Percentiles rank a stretch among this genome's conserved stretches.
Conservation (phyloP, 2,329 filamentous ascomycete genomes). For the Diaporthe sp. region DNA sequence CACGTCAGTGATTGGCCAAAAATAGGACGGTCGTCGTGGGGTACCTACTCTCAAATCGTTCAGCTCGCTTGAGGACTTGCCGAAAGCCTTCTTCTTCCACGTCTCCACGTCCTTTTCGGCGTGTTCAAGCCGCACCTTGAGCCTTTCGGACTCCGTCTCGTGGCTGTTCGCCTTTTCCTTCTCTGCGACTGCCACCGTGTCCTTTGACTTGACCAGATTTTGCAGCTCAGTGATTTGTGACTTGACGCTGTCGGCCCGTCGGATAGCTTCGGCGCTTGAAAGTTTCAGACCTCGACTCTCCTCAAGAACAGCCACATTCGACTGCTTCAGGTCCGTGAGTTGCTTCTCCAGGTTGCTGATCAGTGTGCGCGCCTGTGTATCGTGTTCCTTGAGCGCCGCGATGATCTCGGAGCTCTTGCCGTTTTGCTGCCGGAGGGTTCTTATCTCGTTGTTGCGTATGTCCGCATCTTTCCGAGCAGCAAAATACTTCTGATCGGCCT, state of each 20-base stretch:
- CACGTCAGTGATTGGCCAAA: conserved; percentile 50
- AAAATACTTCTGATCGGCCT: conserved; percentile 98
- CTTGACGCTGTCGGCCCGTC: conserved; percentile 79
- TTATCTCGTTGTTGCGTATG: conserved; percentile 83
- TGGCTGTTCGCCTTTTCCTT: conserved; percentile 72
- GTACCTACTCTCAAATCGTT: conserved; percentile 85
- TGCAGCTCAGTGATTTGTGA: conserved; percentile 84
- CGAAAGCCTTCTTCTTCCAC: conserved; percentile 86
- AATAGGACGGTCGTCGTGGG: neutral
- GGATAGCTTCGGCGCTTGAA: conserved; percentile 76
- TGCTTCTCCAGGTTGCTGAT: conserved; percentile 93
- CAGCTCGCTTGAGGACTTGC: conserved; percentile 85
- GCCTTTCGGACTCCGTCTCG: conserved; percentile 83
- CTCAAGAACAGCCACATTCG: conserved; percentile 76
- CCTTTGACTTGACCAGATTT: conserved; percentile 80
- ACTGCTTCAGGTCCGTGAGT: conserved; percentile 83
- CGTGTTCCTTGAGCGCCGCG: conserved; percentile 90
- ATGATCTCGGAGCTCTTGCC: conserved; percentile 94
- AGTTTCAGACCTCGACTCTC: conserved; percentile 84
- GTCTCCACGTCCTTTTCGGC: conserved; percentile 85
- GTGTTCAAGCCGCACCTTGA: conserved; percentile 83
- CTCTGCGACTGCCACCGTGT: conserved; percentile 67
- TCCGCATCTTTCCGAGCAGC: conserved; percentile 95
- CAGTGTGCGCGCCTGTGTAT: conserved; percentile 80
- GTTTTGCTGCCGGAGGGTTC: conserved; percentile 84